Evolutionary conservation across 2,329 filamentous ascomycete genomes (phyloP), one percentile per base, ranked within the genome.

Genomic region (Cladosporium halotolerans): DNA sequence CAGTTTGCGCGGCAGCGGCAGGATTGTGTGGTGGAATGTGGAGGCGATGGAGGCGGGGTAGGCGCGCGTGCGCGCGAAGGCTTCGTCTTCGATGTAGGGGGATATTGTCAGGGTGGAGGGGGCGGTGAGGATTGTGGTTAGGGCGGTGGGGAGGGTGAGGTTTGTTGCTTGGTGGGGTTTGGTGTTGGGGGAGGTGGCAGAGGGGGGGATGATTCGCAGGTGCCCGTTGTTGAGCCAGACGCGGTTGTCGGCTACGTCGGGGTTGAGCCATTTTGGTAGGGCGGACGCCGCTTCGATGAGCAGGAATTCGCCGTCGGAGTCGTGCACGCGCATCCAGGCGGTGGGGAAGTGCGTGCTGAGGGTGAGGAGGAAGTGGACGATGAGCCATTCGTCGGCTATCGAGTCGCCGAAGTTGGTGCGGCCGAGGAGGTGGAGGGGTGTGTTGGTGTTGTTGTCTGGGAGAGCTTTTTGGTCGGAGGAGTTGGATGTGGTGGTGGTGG

Each of bases 381-480:
- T 85, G 5, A 97, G 80, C 95, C 93, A 99, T 73, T 99, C 95
- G 63, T 99, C 93, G 65, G 96, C 92, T 3, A 97, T 84, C 0
- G 90, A 93, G 70, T 99, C 95, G 8, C 92, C 91, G 64, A 90
- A 97, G 67, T 92, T 88, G 1, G 89, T 93, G 48, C 78, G 76
- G 16, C 92, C 92, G 58, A 82, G 80, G 5, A 99, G 61, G 47
- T 64, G 60, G 38, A 61, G 58, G 33, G 59, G 56, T 10, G 47
- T 34, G 11, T 45, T 18, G 4, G 23, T 45, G 13, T 34, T 45
- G 13, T 34, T 18, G 19, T 46, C 44, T 34, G 51, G n/a, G 2
- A 57, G 14, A 41, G 58, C 74, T 63, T 67, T 84, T 84, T 82
- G 63, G 85, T 71, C 76, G 8, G 36, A 13, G 8, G n/a, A 28